Evolutionary conservation across 2,329 filamentous ascomycete genomes (phyloP).

Genomic region (Neonectria sp.): DNA sequence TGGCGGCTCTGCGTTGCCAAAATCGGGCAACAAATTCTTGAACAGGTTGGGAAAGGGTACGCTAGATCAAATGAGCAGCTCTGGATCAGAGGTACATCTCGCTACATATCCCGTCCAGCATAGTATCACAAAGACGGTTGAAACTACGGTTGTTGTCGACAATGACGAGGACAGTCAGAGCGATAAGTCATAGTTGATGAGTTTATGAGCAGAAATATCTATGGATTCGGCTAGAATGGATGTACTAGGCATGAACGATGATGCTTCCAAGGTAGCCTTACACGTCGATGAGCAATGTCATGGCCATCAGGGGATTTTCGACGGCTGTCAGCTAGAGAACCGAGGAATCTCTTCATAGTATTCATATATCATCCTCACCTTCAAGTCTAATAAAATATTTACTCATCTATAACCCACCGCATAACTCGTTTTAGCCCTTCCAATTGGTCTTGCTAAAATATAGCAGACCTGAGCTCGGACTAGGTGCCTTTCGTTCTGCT

Average conservation of each 20-base stretch:
- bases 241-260: neutral
- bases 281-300: neutral
- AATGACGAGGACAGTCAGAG: neutral
- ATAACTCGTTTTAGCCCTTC: neutral
- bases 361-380: neutral
- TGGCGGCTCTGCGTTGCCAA: neutral
- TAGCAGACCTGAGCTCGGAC: neutral
- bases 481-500: neutral
- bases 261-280: neutral
- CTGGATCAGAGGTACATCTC: conserved; percentile 32
- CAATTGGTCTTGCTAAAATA: neutral
- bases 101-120: neutral
- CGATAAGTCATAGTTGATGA: neutral
- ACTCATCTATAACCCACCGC: neutral
- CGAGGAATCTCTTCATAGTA: neutral
- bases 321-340: neutral
- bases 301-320: neutral
- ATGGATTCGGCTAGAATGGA: too few relatives aligned
- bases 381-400: neutral
- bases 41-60: conserved; percentile 26
- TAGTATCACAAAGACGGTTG: neutral
- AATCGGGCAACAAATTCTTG: conserved; percentile 13
- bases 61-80: neutral
- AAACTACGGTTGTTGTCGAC: neutral
- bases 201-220: neutral